These are phyloP conservation scores for Microdochium nivale DNA, from an alignment of 2,329 filamentous ascomycete species.

Conservation along the genomic window DNA sequence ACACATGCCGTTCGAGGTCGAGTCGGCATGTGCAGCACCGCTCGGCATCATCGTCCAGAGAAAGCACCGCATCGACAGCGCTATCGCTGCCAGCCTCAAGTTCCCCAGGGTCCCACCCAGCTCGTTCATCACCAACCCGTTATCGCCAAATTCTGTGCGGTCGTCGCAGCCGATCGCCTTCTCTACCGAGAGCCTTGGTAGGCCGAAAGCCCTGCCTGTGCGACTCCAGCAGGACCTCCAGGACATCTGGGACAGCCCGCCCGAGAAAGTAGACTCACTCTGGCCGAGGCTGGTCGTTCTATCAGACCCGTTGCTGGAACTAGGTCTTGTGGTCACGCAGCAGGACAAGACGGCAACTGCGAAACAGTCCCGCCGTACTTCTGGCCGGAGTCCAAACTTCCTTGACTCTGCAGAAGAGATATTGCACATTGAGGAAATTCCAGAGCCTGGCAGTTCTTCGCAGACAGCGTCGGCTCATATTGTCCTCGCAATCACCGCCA, in stretches of 20 bases:
- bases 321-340: slow-evolving; percentile 69
- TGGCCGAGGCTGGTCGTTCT: slow-evolving; percentile 75
- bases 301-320: slow-evolving; percentile 75
- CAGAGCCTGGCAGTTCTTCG: slow-evolving; percentile 38
- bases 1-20: slow-evolving; percentile 90
- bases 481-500: slow-evolving; percentile 72
- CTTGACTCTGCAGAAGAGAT: slow-evolving; percentile 75
- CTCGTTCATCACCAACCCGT: slow-evolving; percentile 70
- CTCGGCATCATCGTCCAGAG: slow-evolving; percentile 80
- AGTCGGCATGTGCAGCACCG: slow-evolving; percentile 74
- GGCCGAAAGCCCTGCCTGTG: slow-evolving; percentile 43
- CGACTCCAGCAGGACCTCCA: slow-evolving; percentile 46
- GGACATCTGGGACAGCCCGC: slow-evolving; percentile 46
- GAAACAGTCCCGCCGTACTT: slow-evolving; percentile 26
- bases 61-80: slow-evolving; percentile 49
- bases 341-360: slow-evolving; percentile 29
- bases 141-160: slow-evolving; percentile 39
- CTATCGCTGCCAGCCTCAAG: slow-evolving; percentile 42
- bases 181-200: slow-evolving; percentile 48
- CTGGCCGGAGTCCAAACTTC: slow-evolving; percentile 38
- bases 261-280: slow-evolving; percentile 45
- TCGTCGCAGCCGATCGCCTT: slow-evolving; percentile 42
- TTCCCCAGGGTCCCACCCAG: slow-evolving; percentile 64
- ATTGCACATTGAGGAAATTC: slow-evolving; percentile 66
- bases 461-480: slow-evolving; percentile 37